Base-by-base conservation (phyloP, 345 rosid species). In the Hibiscus mutabilis region DNA sequence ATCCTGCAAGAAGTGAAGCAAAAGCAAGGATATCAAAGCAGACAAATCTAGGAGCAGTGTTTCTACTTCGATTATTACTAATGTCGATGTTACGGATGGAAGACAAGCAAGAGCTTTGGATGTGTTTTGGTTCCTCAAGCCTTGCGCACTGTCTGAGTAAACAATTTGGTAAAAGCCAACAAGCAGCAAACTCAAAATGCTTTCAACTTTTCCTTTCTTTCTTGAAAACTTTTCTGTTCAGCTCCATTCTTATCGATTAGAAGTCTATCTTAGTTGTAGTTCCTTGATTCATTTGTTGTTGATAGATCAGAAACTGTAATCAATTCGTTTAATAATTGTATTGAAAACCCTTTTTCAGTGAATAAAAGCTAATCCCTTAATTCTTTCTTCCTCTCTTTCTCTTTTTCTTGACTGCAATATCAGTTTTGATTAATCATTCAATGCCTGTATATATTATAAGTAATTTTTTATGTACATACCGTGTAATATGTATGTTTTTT, bases 111-210 rank as follows among this genome's bases (percentile, higher is more conserved):
- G 76, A 62, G 81, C 84, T 5, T 79, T 88, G 64, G 92, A 90
- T 68, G 85, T 95, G 63, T 90, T 92, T 65, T 95, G 99, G 98
- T 87, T 95, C 82, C 76, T 92, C 73, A 92, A 95, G 85, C 99
- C 99, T 74, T 95, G 97, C 88, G 78, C 97, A 57, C 73, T 85
- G 33, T 83, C 91, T 10, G 79, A 79, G 75, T 84, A 66, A 70
- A 65, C 60, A 22, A 37, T 37, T 37, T 37, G 10, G 42, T 37
- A 37, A 37, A 37, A 37, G 42, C 51, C 16, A 46, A 46, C 4
- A 46, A 14, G 51, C 3, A 46, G 16, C 52, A 57, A 57, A 47
- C 52, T 47, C n/a, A 7, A 16, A 53, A 18, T 53, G 25, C 15
- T 9, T 56, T 24, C n/a, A 14, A 14, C 15, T 47, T 16, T 15